Base-by-base conservation (phyloP, 208 protist genomes). In the Porcisia deanei region DNA sequence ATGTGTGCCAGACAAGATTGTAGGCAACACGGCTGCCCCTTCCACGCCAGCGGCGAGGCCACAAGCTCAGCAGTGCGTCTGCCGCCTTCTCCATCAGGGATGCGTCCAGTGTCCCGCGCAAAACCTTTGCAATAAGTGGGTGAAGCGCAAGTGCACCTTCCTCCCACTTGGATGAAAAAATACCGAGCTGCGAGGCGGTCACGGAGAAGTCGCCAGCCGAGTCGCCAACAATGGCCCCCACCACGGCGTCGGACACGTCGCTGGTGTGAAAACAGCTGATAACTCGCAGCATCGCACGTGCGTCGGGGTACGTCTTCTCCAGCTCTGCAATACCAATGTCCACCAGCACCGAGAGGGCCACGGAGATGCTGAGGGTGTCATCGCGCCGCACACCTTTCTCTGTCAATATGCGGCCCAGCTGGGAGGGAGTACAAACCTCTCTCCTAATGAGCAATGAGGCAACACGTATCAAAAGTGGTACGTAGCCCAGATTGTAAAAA, bases 21-120 rank as follows among this genome's bases (percentile, higher is more conserved):
- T 86, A 87, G 34, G 84, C 88, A 2, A 87, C 34, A 49, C 82
- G 80, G 71, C 82, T 90, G 4, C 87, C 88, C 72, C 85, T 83
- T 3, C 89, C 85, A 49, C 91, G 88, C 90, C 88, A 94, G 7
- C 90, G 86, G 45, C 89, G 90, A 70, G 93, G 93, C 90, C 91
- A 97, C 71, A 95, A 55, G 5, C 67, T 58, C 9, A 78, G 55
- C 20, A 97, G 71, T 1, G 73, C 76, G 10, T 76, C 75, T 6
- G 89, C 80, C 12, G 86, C 77, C 22, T 57, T 66, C 34, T 45
- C 49, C 59, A 94, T 64, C 9, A 69, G 49, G 3, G 30, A 43
- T n/a, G 45, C 34, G 20, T 66, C 63, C 16, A 64, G 39, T 6
- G 60, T 52, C 0, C 37, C 66, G 4, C 83, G 86, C 76, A 93